Percentiles rank a stretch among this genome's conserved stretches.
Evolutionary conservation across 805 yeast genomes (phyloP).

Genomic region (Clavispora asparagi): DNA sequence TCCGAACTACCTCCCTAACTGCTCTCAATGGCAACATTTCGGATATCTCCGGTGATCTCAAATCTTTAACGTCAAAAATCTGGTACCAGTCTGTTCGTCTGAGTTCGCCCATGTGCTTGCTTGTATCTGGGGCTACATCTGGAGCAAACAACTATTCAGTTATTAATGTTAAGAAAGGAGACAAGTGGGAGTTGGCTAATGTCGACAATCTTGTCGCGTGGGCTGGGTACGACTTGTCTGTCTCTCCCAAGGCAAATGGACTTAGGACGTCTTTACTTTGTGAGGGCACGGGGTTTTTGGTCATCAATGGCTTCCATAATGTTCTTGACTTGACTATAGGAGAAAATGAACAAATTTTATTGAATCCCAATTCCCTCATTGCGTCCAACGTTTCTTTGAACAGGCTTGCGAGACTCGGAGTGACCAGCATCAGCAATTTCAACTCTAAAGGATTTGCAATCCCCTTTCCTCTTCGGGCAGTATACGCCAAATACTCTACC

Average conservation of each 20-base stretch:
- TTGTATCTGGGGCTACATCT: slow-evolving; percentile 5
- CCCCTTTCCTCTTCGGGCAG: neutral
- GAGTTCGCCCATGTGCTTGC: slow-evolving; percentile 5
- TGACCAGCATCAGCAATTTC: neutral
- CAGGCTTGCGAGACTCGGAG: neutral
- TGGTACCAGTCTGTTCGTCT: slow-evolving; percentile 10
- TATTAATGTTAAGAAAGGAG: slow-evolving; percentile 2
- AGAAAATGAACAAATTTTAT: neutral
- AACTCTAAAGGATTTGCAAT: neutral
- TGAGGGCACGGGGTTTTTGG: slow-evolving; percentile 1
- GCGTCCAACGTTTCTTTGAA: neutral
- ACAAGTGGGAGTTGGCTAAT: slow-evolving; percentile 5
- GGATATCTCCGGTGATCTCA: slow-evolving; percentile 3
- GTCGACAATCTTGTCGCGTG: slow-evolving; percentile 6
- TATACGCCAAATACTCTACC: neutral
- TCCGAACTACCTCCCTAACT: slow-evolving; percentile 3
- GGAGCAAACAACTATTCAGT: slow-evolving; percentile 1
- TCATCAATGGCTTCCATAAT: neutral
- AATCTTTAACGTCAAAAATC: slow-evolving; percentile 1
- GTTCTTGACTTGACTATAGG: neutral
- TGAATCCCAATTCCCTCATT: neutral
- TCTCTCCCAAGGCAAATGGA: neutral
- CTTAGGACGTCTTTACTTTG: neutral
- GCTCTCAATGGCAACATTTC: slow-evolving; percentile 3
- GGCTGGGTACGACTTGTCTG: slow-evolving; percentile 8